A percentile compares a stretch with the other conserved stretches of the same genome.
These are phyloP conservation scores for Penicillium pulvis DNA, from an alignment of 495 filamentous ascomycete genomes.

Conservation along the genomic window DNA sequence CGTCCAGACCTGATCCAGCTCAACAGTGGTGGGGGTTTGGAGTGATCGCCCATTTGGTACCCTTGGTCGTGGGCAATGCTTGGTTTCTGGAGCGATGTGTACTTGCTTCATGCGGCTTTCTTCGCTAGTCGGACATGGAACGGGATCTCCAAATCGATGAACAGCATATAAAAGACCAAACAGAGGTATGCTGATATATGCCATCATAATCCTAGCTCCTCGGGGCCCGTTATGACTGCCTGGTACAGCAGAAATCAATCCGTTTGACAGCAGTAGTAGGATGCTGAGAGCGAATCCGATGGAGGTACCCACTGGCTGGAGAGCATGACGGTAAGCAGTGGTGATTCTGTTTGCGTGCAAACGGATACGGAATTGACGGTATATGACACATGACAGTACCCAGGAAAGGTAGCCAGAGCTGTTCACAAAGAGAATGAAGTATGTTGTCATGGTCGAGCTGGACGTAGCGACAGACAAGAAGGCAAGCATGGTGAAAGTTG, in stretches of 20 bases:
- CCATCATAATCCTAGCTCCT: constrained; percentile 50
- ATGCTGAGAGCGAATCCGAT: constrained; percentile 48
- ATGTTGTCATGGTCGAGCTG: constrained; percentile 40
- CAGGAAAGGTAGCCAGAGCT: constrained; percentile 64
- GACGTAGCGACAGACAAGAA: constrained; percentile 38
- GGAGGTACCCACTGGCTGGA: constrained; percentile 58
- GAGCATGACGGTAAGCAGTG: constrained; percentile 40
- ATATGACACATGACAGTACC: constrained; percentile 56
- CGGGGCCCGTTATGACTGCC: constrained; percentile 41
- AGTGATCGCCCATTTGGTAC: constrained; percentile 2
- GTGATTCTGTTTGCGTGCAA: constrained; percentile 41
- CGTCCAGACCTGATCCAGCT: constrained; percentile 18
- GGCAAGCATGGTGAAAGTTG: constrained; percentile 40
- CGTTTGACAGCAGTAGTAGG: constrained; percentile 54
- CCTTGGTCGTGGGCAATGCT: neutral
- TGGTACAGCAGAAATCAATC: constrained; percentile 54
- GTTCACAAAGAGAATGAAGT: constrained; percentile 62
- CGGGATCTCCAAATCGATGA: constrained; percentile 18
- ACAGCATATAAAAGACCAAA: constrained; percentile 47
- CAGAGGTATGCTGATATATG: constrained; percentile 63
- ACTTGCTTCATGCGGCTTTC: constrained; percentile 3
- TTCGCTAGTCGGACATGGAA: constrained; percentile 9
- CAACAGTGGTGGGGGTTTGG: constrained; percentile 6
- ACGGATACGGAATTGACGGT: constrained; percentile 57
- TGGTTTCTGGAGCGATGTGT: neutral